Percentiles rank a stretch among this genome's conserved stretches.
Evolutionary conservation across 768 basidiomycete species (phyloP).

Genomic region (Phylloporus rhodoxanthus): DNA sequence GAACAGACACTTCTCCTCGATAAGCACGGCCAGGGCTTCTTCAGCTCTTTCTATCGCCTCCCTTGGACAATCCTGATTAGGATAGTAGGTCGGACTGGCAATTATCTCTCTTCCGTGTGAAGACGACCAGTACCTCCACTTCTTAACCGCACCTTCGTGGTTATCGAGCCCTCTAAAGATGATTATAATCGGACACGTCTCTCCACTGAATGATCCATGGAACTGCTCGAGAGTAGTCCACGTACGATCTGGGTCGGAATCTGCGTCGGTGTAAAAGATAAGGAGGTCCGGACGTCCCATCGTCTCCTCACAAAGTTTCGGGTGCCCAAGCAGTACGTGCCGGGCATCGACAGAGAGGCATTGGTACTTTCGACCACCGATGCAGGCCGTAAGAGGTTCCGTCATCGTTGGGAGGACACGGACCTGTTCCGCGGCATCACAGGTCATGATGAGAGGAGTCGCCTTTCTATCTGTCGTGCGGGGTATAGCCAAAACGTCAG

Average conservation of each 20-base stretch:
- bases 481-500: slow-evolving; percentile 17
- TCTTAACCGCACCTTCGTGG: slow-evolving; percentile 9
- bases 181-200: slow-evolving; percentile 18
- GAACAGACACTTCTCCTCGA: slow-evolving; percentile 17
- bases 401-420: slow-evolving; percentile 2
- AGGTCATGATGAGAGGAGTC: slow-evolving; percentile 13
- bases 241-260: slow-evolving; percentile 4
- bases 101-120: slow-evolving; percentile 10
- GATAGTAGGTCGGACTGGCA: slow-evolving; percentile 20
- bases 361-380: slow-evolving; percentile 9
- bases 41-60: slow-evolving; percentile 17
- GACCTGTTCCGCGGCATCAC: slow-evolving; percentile 9
- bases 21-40: slow-evolving; percentile 12
- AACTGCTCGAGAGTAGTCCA: slow-evolving; percentile 17
- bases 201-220: slow-evolving; percentile 13
- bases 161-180: slow-evolving; percentile 18
- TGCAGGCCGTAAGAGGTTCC: slow-evolving; percentile 1
- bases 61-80: slow-evolving; percentile 5
- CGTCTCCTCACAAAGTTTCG: neutral
- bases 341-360: slow-evolving; percentile 9
- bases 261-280: slow-evolving; percentile 16
- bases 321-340: neutral
- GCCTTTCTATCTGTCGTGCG: slow-evolving; percentile 8
- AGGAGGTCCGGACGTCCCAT: slow-evolving; percentile 17
- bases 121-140: slow-evolving; percentile 15